Evolutionary conservation across 192 early-diverging fungal genomes (phyloP), one percentile per base, ranked within the genome.

Genomic region (Neocallimastix lanati): DNA sequence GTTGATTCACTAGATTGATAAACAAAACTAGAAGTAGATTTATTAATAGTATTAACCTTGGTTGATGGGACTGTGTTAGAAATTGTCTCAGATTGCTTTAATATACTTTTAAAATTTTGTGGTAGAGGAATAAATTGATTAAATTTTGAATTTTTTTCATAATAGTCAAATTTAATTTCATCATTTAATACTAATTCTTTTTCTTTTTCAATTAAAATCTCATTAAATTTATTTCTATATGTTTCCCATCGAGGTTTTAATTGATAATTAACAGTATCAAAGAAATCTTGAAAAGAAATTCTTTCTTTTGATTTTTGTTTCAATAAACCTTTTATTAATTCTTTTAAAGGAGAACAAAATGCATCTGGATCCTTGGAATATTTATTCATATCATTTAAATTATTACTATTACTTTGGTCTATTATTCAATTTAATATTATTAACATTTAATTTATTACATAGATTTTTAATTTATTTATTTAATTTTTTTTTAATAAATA

Each of bases 261-360:
- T 67, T 67, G 50, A 67, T 67, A 9, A 67, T 67, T 25, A 27
- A 67, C 50, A 67, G n/a, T 67, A 9, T 67, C 90, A 80, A 99
- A 98, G 82, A 99, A 98, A 80, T 94, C 94, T 77, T 95, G 94
- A 84, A 99, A 98, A 0, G 90, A 88, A 79, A 99, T 95, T 35
- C 98, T 88, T 82, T 98, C 96, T 0, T 87, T 83, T 0, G 98
- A 96, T 77, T 93, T 93, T 77, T 93, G 88, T 80, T 93, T 94
- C 28, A 99, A 85, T 28, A 99, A 84, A 77, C 91, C 85, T 77
- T 93, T 85, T 35, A 98, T 93, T 38, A 99, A 79, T 82, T 94
- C 92, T 81, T 94, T 93, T 40, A 96, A 81, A n/a, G 80, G 28
- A 28, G 28, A 29, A 18, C 25, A 2, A 29, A 79, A 29, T 29